phyloP scores from a whole-genome alignment of 306 rosid genomes.

The Quercus glauca region DNA sequence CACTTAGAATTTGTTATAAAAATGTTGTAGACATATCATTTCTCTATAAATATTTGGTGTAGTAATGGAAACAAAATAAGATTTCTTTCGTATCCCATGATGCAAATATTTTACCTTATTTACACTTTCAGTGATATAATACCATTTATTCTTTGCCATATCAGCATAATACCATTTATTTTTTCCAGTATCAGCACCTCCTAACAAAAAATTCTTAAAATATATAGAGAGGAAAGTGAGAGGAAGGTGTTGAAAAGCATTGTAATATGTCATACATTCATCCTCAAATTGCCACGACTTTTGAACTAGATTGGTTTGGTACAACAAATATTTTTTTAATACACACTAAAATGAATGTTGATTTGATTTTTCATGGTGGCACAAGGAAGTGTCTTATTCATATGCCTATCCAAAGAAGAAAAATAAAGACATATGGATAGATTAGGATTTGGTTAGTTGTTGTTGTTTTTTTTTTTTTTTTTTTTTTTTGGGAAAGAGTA shows the following conservation, averaged over 20 bases:
- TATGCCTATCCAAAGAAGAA: background rate
- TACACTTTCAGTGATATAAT: background rate
- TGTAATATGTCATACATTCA: background rate
- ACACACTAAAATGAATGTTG: background rate
- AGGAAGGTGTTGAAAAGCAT: background rate
- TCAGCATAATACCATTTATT: background rate
- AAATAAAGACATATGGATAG: too few relatives aligned
- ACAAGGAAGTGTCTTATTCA: background rate
- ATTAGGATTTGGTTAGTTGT: too few relatives aligned
- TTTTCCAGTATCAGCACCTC: too few relatives aligned
- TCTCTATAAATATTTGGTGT: background rate
- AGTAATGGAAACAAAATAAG: constrained; percentile 14
- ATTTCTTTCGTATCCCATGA: background rate
- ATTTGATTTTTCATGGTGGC: background rate
- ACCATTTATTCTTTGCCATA: background rate
- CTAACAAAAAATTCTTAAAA: background rate
- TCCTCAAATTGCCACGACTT: background rate
- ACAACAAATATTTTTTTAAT: background rate
- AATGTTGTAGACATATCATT: too few relatives aligned
- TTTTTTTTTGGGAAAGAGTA: too few relatives aligned
- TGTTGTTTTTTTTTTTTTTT: too few relatives aligned
- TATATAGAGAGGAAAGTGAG: background rate
- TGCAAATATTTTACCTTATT: background rate
- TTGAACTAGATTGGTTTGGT: background rate
- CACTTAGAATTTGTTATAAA: too few relatives aligned